A percentile compares a stretch with the other conserved stretches of the same genome.
phyloP scores from a whole-genome alignment of 345 rosid species.

The Eucalyptus paniculata region DNA sequence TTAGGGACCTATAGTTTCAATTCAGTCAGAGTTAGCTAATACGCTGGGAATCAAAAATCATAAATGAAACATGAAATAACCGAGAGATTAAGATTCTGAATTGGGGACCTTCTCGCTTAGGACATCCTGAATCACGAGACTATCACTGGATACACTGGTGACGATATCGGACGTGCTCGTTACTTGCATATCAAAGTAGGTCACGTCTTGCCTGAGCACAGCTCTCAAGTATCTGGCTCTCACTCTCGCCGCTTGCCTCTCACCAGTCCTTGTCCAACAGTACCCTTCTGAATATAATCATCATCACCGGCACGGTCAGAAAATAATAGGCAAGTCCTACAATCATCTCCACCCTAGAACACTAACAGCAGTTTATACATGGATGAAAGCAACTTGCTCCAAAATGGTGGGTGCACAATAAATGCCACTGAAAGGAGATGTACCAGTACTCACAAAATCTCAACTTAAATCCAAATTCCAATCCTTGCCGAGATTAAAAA shows the following conservation, averaged over 20 bases:
- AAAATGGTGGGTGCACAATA: not conserved
- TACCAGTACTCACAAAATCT: not conserved
- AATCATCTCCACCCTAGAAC: not conserved
- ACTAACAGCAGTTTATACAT: not conserved
- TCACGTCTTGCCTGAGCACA: conserved; percentile 1
- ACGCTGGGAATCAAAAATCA: not conserved
- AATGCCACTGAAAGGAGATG: not conserved
- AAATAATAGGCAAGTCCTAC: not conserved
- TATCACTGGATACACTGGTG: not conserved
- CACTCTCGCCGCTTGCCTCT: conserved; percentile 6
- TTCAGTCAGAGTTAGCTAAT: not conserved
- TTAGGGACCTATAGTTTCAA: not conserved
- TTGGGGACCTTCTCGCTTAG: not conserved
- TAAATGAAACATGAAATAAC: not conserved
- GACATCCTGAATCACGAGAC: conserved; percentile 2
- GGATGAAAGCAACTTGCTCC: not conserved
- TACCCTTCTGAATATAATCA: not conserved
- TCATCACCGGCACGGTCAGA: not conserved
- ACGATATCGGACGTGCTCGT: not conserved
- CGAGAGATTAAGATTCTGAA: not conserved
- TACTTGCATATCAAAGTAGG: conserved; percentile 2
- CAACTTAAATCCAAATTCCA: not conserved
- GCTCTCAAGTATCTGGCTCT: conserved; percentile 1
- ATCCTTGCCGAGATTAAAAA: not conserved
- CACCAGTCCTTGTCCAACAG: conserved; percentile 6